Evolutionary conservation across 2,329 filamentous ascomycete species (phyloP), one percentile per base, ranked within the genome.

Genomic region (Xylaria sp.): DNA sequence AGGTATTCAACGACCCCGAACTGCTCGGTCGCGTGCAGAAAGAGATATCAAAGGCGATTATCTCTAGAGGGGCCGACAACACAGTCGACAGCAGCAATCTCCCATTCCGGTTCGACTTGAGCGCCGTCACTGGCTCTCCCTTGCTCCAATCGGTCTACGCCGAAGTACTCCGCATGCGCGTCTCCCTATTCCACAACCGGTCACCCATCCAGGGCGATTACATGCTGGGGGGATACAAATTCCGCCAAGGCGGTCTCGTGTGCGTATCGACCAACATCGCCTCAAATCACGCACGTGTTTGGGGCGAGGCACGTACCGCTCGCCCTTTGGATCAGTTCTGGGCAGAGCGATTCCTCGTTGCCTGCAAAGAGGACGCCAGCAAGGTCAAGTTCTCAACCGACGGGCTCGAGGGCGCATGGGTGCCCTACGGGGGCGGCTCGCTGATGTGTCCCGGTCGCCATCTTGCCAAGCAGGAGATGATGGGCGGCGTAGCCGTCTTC

Each of bases 371-470:
- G 9, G 35, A 59, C n/a, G n/a, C n/a, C 23, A 46, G 38, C n/a
- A 42, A 21, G 12, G 31, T 40, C n/a, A 47, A 56, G 17, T 61
- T 52, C 55, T 57, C 19, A 7, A 49, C 17, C 5, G 60, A 45
- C 12, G 51, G 67, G 42, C 15, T 64, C 37, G 53, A 62, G 2
- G 66, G 68, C 9, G 47, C 60, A 17, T 69, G 66, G 64, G 40
- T 60, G 19, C 68, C 65, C 7, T 68, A 58, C 47, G 67, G 67
- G 4, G 65, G 63, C 6, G 67, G 67, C 9, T 31, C 65, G 2
- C 63, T 54, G 17, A 66, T 69, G 56, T 69, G 67, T 33, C 67
- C 63, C 5, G 65, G 65, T 11, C 61, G 67, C 14, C 60, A 67
- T 25, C 38, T 65, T 6, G 67, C 63, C 3, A 69, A 67, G 19